These are phyloP conservation scores for Alternaria angustiovoidea DNA, from an alignment of 2,329 filamentous ascomycete species.

Conservation along the genomic window DNA sequence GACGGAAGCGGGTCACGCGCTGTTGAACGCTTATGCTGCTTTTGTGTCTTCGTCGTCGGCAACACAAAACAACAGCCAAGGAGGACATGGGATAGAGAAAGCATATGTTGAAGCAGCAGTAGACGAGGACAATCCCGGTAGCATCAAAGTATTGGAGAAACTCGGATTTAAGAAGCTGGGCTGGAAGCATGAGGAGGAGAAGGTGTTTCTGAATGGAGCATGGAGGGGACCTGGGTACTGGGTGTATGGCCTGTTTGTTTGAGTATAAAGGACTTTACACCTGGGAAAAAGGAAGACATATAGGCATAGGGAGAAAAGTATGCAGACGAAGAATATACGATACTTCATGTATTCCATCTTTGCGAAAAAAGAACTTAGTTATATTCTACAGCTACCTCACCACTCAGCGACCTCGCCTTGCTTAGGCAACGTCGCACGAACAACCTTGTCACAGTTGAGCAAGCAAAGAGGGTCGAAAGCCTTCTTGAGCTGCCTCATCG, in stretches of 20 bases:
- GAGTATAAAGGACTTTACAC: not conserved
- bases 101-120: slow-evolving; percentile 38
- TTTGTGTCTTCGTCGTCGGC: not conserved
- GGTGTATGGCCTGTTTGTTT: slow-evolving; percentile 33
- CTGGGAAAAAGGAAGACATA: not conserved
- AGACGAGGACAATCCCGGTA: slow-evolving; percentile 30
- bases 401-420: slow-evolving; percentile 59
- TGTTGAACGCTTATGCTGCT: slow-evolving; percentile 27
- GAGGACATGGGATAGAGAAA: not conserved
- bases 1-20: slow-evolving; percentile 32
- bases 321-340: not conserved
- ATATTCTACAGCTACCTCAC: slow-evolving; percentile 32
- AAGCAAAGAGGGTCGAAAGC: slow-evolving; percentile 78
- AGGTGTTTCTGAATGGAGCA: slow-evolving; percentile 33
- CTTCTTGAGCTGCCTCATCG: slow-evolving; percentile 86
- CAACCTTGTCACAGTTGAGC: slow-evolving; percentile 71
- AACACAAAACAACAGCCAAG: not conserved
- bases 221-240: slow-evolving; percentile 35
- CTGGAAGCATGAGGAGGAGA: slow-evolving; percentile 27
- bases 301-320: not conserved
- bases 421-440: slow-evolving; percentile 62
- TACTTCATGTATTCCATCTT: not conserved
- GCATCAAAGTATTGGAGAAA: slow-evolving; percentile 34
- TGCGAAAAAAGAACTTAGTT: not conserved
- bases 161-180: slow-evolving; percentile 36